phyloP scores from a whole-genome alignment of 805 yeast species.

The Lachancea nothofagi region DNA sequence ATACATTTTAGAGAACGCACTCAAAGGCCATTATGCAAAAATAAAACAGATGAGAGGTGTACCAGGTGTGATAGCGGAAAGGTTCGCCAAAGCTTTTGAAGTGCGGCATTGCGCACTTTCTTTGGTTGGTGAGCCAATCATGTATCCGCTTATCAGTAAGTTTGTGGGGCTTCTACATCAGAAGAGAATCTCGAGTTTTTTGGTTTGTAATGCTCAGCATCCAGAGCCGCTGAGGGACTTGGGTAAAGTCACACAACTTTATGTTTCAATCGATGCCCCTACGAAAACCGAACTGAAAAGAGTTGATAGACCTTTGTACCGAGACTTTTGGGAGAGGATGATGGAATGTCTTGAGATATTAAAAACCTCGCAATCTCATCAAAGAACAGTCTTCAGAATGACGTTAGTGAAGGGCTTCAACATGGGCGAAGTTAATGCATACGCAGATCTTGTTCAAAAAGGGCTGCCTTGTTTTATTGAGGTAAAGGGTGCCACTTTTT shows the following conservation, averaged over 20 bases:
- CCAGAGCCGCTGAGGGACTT: conserved; percentile 72
- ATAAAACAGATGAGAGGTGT: conserved; percentile 94
- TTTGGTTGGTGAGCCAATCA: conserved; percentile 90
- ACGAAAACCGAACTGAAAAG: conserved; percentile 71
- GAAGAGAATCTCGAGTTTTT: conserved; percentile 73
- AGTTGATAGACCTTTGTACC: conserved; percentile 82
- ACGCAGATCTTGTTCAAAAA: conserved; percentile 78
- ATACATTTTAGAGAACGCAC: conserved; percentile 74
- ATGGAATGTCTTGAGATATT: conserved; percentile 74
- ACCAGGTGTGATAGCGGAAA: conserved; percentile 85
- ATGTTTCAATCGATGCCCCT: conserved; percentile 93
- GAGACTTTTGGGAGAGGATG: conserved; percentile 91
- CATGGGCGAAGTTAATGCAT: conserved; percentile 70
- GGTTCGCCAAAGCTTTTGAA: conserved; percentile 85
- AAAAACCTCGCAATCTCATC: conserved; percentile 65
- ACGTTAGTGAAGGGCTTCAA: conserved; percentile 92
- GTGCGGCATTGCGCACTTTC: conserved; percentile 91
- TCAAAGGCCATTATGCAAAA: conserved; percentile 83
- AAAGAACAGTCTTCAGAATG: conserved; percentile 84
- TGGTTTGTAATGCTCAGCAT: conserved; percentile 95
- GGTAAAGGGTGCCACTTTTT: conserved; percentile 91
- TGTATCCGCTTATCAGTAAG: conserved; percentile 85
- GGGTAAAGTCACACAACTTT: conserved; percentile 78
- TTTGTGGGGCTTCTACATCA: conserved; percentile 77
- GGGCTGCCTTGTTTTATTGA: conserved; percentile 86